phyloP scores from a whole-genome alignment of 1,139 yeast genomes.

The Candida sanyaensis region DNA sequence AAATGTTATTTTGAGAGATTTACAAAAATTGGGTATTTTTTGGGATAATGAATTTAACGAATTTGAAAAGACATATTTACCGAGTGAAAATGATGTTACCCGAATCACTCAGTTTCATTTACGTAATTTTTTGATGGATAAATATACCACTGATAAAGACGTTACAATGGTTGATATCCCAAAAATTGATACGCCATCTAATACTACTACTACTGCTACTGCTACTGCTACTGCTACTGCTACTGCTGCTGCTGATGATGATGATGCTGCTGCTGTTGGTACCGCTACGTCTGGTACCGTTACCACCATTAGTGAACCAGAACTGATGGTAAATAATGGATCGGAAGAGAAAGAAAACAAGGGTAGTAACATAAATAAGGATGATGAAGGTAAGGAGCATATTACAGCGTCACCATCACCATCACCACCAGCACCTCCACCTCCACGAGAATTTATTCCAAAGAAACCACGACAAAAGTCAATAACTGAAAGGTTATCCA shows the following conservation, averaged over 20 bases:
- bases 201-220: neutral
- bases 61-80: constrained; percentile 79
- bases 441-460: constrained; percentile 9
- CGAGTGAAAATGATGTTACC: constrained; percentile 92
- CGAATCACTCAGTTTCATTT: constrained; percentile 88
- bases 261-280: too few species aligned
- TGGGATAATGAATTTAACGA: constrained; percentile 89
- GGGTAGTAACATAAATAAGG: constrained; percentile 20
- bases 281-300: too few species aligned
- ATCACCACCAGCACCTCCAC: neutral
- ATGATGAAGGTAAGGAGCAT: neutral
- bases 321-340: neutral
- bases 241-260: too few species aligned
- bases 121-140: constrained; percentile 67
- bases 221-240: too few species aligned
- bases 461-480: constrained; percentile 7
- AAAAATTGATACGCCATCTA: neutral
- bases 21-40: constrained; percentile 79
- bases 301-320: neutral
- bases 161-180: constrained; percentile 12
- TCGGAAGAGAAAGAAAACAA: neutral
- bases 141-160: constrained; percentile 29
- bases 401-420: neutral
- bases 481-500: constrained; percentile 6
- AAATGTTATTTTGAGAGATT: constrained; percentile 65